Percentiles rank a stretch among this genome's conserved stretches.
phyloP scores from a whole-genome alignment of 2,329 filamentous ascomycete species.

The Diaporthe helianthi region DNA sequence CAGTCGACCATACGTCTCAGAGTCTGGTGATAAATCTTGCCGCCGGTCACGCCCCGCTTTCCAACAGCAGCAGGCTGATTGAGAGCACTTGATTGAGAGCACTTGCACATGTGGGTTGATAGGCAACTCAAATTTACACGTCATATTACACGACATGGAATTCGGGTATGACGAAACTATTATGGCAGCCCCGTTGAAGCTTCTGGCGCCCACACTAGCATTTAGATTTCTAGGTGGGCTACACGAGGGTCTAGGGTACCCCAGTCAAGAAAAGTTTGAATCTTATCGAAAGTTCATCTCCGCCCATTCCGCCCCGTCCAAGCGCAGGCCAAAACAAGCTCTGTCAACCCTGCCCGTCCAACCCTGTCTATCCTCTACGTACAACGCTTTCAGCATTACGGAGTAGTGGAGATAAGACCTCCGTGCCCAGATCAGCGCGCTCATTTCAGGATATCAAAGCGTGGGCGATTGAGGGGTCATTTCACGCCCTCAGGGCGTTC shows the following conservation, averaged over 20 bases:
- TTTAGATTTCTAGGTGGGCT: too few species aligned
- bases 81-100: too few species aligned
- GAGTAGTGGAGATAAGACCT: constrained; percentile 6
- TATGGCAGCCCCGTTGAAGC: not conserved
- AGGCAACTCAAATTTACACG: not conserved
- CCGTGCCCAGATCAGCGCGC: not conserved
- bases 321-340: not conserved
- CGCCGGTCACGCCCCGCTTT: not conserved
- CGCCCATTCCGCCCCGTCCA: constrained; percentile 11
- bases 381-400: not conserved
- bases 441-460: constrained; percentile 1
- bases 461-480: constrained; percentile 1
- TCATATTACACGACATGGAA: not conserved
- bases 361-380: not conserved
- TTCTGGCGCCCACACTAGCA: not conserved
- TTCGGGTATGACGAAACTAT: not conserved
- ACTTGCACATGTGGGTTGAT: too few species aligned
- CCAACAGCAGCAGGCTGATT: not conserved
- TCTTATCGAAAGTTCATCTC: constrained; percentile 13
- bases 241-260: not conserved
- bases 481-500: not conserved
- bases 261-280: not conserved
- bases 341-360: not conserved
- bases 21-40: not conserved
- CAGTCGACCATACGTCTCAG: too few species aligned